Evolutionary conservation across 179 eudicot species (phyloP).

Genomic region (Kewa caespitosa): DNA sequence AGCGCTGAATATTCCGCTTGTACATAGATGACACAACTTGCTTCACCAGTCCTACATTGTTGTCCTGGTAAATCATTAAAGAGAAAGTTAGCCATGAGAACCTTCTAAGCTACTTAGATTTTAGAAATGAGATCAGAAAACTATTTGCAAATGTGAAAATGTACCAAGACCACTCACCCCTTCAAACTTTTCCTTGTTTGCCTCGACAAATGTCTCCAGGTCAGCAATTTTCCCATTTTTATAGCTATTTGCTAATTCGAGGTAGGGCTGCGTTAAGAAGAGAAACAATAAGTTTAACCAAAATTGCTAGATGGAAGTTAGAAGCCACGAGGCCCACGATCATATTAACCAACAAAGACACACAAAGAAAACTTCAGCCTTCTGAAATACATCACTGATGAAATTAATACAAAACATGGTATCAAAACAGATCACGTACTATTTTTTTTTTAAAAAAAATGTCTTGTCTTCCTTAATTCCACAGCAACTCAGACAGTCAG

Average conservation of each 20-base stretch:
- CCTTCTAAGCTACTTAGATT: neutral
- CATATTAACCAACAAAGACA: neutral
- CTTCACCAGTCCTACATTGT: slow-evolving; percentile 81
- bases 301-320: neutral
- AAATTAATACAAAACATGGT: no score
- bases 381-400: no score
- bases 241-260: slow-evolving; percentile 67
- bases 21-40: slow-evolving; percentile 81
- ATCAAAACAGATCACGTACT: no score
- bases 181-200: slow-evolving; percentile 67
- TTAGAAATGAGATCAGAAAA: neutral
- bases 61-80: slow-evolving; percentile 49
- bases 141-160: no score
- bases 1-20: slow-evolving; percentile 83
- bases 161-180: no score
- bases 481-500: no score
- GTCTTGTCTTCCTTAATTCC: no score
- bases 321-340: neutral
- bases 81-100: slow-evolving; percentile 6
- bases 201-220: slow-evolving; percentile 49
- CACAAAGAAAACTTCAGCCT: no score
- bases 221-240: slow-evolving; percentile 62
- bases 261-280: slow-evolving; percentile 53
- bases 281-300: neutral
- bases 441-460: no score